phyloP scores from a whole-genome alignment of 108 stramenopile genomes.

The Fragilariopsis cylindrus region DNA sequence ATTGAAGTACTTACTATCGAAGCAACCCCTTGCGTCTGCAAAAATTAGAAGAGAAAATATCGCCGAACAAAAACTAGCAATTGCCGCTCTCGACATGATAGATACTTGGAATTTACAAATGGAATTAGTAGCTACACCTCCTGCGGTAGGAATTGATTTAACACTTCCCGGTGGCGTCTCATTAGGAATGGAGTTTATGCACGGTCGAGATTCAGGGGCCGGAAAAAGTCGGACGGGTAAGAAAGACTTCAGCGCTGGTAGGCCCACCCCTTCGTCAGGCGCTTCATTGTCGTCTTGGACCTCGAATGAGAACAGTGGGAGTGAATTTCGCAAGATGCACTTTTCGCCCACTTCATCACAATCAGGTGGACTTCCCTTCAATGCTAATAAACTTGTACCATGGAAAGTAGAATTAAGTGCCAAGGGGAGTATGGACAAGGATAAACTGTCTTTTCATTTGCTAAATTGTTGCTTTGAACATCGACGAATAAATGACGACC shows the following conservation, averaged over 20 bases:
- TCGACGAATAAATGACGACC: conserved; percentile 27
- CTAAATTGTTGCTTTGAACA: conserved; percentile 55
- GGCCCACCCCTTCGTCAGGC: conserved; percentile 9
- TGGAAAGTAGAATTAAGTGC: conserved; percentile 75
- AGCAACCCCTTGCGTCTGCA: conserved; percentile 83
- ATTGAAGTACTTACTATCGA: conserved; percentile 66
- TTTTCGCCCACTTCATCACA: conserved; percentile 24
- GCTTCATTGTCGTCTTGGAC: conserved; percentile 74
- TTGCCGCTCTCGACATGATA: conserved; percentile 61
- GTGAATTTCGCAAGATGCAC: conserved; percentile 2
- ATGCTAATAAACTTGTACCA: conserved; percentile 79
- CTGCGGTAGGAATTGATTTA: conserved; percentile 77
- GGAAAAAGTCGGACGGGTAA: conserved; percentile 28
- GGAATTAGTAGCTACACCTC: conserved; percentile 78
- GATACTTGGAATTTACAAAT: conserved; percentile 68
- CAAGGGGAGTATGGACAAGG: conserved; percentile 58
- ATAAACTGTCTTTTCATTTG: conserved; percentile 65
- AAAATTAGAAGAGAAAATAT: conserved; percentile 73
- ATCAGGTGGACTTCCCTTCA: conserved; percentile 40
- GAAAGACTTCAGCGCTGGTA: neutral
- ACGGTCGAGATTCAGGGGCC: conserved; percentile 69
- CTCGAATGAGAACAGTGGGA: conserved; percentile 29
- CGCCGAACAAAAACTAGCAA: conserved; percentile 64
- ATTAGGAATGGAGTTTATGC: conserved; percentile 76
- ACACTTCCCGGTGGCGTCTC: conserved; percentile 82